These are phyloP conservation scores for Nepenthes mirabilis DNA, from an alignment of 148 eudicot genomes.

Conservation along the genomic window DNA sequence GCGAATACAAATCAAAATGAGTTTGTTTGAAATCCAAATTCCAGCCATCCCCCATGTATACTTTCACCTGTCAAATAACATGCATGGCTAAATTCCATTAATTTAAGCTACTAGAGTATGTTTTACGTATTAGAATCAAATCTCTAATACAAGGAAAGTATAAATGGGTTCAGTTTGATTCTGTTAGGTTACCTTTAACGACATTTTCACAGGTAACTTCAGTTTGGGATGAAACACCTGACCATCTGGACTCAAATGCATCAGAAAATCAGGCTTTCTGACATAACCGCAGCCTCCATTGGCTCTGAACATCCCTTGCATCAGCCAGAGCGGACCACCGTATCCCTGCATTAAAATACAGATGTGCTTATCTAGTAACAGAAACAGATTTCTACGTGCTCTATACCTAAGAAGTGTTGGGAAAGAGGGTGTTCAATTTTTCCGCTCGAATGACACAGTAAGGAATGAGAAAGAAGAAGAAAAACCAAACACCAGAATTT, in stretches of 20 bases:
- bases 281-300: constrained; percentile 83
- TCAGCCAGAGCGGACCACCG: constrained; percentile 73
- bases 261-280: constrained; percentile 56
- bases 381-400: too few relatives aligned
- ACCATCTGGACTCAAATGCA: constrained; percentile 28
- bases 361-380: neutral
- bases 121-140: too few relatives aligned
- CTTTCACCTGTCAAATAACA: constrained; percentile 5
- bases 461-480: too few relatives aligned
- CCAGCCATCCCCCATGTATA: constrained; percentile 15
- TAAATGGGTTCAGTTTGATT: too few relatives aligned
- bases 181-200: constrained; percentile 33
- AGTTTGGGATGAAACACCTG: constrained; percentile 54
- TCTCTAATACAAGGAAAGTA: too few relatives aligned
- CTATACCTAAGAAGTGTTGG: too few relatives aligned
- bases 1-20: constrained; percentile 12
- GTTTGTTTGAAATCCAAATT: constrained; percentile 6
- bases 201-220: constrained; percentile 36
- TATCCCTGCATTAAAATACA: constrained; percentile 39
- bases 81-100: too few relatives aligned
- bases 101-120: too few relatives aligned
- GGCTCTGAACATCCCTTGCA: constrained; percentile 79
- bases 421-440: too few relatives aligned
- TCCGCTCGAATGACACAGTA: too few relatives aligned
- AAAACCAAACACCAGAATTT: too few relatives aligned